phyloP scores from a whole-genome alignment of 1,284 basidiomycete species.

The Moniliella sp. region DNA sequence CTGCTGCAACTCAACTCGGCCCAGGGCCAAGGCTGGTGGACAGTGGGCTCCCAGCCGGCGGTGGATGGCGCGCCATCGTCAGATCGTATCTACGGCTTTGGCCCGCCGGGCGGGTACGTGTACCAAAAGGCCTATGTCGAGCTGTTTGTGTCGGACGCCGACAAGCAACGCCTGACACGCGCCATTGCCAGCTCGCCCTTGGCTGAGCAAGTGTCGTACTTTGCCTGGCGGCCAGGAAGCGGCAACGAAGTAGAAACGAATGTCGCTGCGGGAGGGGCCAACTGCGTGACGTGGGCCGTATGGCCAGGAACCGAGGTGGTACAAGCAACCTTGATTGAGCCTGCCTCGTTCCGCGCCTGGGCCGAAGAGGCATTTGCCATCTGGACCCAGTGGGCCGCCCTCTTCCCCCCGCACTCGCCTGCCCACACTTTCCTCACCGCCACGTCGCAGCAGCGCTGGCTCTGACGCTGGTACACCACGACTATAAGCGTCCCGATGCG shows the following conservation, averaged over 20 bases:
- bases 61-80: constrained; percentile 21
- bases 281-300: constrained; percentile 38
- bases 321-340: constrained; percentile 37
- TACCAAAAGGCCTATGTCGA: constrained; percentile 96
- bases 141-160: constrained; percentile 55
- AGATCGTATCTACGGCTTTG: constrained; percentile 61
- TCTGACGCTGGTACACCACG: constrained; percentile 82
- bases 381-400: constrained; percentile 79
- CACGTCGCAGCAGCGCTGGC: constrained; percentile 57
- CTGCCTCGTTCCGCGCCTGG: constrained; percentile 37
- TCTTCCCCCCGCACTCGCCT: constrained; percentile 54
- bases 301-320: constrained; percentile 37
- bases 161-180: constrained; percentile 47
- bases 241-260: constrained; percentile 42
- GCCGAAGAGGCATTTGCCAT: constrained; percentile 84
- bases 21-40: constrained; percentile 49
- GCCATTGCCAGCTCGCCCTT: constrained; percentile 44
- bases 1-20: constrained; percentile 48
- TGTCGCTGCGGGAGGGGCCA: constrained; percentile 32
- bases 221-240: no score
- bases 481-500: constrained; percentile 60
- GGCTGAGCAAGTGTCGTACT: constrained; percentile 64
- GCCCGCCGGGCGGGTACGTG: constrained; percentile 70
- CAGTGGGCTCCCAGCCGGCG: constrained; percentile 74
- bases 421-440: constrained; percentile 53